Conservation (phyloP, 2,329 filamentous ascomycete genomes). For the Daldinia sp. region DNA sequence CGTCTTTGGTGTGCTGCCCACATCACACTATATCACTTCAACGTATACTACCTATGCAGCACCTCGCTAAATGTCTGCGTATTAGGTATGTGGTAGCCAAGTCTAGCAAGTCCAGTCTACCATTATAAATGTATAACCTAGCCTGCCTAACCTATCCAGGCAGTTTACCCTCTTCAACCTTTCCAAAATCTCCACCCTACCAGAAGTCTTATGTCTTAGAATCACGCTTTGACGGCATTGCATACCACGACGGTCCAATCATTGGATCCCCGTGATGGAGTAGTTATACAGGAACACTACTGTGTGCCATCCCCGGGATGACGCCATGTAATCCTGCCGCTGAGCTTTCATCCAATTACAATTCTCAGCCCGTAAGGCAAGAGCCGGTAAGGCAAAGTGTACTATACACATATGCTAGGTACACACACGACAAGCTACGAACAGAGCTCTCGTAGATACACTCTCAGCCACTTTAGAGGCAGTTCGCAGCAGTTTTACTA, state of each 20-base stretch:
- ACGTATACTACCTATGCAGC: conserved; percentile 2
- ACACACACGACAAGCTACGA: background rate
- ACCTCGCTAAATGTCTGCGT: conserved; percentile 33
- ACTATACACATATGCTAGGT: background rate
- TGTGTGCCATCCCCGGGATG: conserved; percentile 28
- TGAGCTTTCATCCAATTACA: conserved; percentile 25
- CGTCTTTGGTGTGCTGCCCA: background rate
- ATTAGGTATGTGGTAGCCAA: conserved; percentile 17
- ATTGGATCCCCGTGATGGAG: conserved; percentile 19
- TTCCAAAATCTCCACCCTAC: conserved; percentile 17
- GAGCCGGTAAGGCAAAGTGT: conserved; percentile 5
- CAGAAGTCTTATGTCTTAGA: conserved; percentile 11
- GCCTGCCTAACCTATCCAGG: conserved; percentile 1
- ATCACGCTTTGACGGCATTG: conserved; percentile 35
- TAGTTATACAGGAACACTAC: conserved; percentile 17
- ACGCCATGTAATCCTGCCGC: conserved; percentile 37
- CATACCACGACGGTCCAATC: conserved; percentile 33
- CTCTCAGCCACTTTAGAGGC: conserved; percentile 25
- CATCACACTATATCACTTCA: conserved; percentile 1
- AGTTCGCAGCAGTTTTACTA: conserved; percentile 1
- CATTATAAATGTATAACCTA: background rate
- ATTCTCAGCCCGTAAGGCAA: conserved; percentile 11
- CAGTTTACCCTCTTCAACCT: conserved; percentile 6
- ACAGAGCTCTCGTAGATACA: background rate
- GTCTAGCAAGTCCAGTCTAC: background rate